Evolutionary conservation across 192 early-diverging fungal species (phyloP).

Genomic region (Podila epicladia): DNA sequence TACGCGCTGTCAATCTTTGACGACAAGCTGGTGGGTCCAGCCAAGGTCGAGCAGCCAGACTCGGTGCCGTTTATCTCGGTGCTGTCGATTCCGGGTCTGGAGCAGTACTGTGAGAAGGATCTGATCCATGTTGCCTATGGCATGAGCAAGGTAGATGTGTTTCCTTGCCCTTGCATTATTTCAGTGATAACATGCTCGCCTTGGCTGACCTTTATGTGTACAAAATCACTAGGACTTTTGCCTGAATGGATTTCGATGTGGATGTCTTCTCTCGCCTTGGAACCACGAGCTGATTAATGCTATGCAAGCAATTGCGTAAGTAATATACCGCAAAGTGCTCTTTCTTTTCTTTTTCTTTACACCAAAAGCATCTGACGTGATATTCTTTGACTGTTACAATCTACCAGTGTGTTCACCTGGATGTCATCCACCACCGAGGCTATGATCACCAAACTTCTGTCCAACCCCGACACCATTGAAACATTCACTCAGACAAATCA

Average conservation of each 20-base stretch:
- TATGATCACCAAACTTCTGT: conserved; percentile 62
- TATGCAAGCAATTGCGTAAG: conserved; percentile 53
- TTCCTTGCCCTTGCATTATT: background rate
- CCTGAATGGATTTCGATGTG: conserved; percentile 78
- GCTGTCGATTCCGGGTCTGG: conserved; percentile 64
- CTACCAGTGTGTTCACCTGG: conserved; percentile 65
- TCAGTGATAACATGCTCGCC: no score
- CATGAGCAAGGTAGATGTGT: conserved; percentile 71
- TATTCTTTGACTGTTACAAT: background rate
- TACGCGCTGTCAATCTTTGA: conserved; percentile 77
- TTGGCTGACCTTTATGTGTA: background rate
- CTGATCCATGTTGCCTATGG: conserved; percentile 79
- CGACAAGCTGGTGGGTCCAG: conserved; percentile 27
- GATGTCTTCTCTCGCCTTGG: conserved; percentile 69
- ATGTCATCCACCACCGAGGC: conserved; percentile 70
- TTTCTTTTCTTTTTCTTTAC: background rate
- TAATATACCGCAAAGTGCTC: conserved; percentile 6
- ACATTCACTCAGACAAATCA: conserved; percentile 69
- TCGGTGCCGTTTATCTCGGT: conserved; percentile 70
- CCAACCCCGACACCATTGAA: conserved; percentile 66
- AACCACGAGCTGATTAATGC: conserved; percentile 58
- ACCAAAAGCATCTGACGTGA: no score
- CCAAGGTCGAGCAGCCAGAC: conserved; percentile 33
- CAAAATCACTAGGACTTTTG: conserved; percentile 60
- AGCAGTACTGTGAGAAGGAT: conserved; percentile 66